Conservation (phyloP, 495 filamentous ascomycete genomes). For the Trichoderma asperelloides region DNA sequence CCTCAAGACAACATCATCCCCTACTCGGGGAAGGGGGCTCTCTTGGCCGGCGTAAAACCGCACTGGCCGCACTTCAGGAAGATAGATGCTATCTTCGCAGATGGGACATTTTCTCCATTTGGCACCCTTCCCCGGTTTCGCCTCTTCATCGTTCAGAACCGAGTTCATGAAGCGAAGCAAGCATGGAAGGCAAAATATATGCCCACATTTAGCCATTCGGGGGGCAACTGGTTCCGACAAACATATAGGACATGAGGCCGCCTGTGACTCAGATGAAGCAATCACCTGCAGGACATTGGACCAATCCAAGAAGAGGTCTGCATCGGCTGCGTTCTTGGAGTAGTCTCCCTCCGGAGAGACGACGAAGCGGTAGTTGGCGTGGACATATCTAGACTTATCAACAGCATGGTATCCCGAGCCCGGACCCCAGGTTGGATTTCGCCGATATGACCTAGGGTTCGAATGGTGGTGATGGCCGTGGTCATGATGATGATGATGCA, state of each 20-base stretch:
- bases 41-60: constrained; percentile 90
- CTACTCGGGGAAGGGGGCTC: constrained; percentile 64
- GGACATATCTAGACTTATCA: constrained; percentile 91
- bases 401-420: constrained; percentile 86
- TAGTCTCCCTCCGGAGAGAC: constrained; percentile 79
- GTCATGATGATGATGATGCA: constrained; percentile 56
- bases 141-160: constrained; percentile 43
- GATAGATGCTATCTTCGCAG: constrained; percentile 82
- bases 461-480: constrained; percentile 39
- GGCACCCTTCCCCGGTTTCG: constrained; percentile 50
- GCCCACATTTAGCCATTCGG: constrained; percentile 94
- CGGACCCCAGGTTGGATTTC: constrained; percentile 73
- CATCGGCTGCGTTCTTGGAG: constrained; percentile 67
- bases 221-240: constrained; percentile 84
- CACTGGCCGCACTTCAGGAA: constrained; percentile 82
- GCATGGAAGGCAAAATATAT: constrained; percentile 94
- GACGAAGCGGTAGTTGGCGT: constrained; percentile 96
- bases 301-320: constrained; percentile 90
- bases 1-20: constrained; percentile 79
- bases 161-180: constrained; percentile 94
- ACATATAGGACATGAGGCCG: constrained; percentile 86
- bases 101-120: constrained; percentile 95
- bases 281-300: constrained; percentile 81
- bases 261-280: constrained; percentile 81
- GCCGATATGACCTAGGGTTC: constrained; percentile 39